Base-by-base conservation (phyloP, 1,284 basidiomycete species). In the Ceratobasidium sp. region DNA sequence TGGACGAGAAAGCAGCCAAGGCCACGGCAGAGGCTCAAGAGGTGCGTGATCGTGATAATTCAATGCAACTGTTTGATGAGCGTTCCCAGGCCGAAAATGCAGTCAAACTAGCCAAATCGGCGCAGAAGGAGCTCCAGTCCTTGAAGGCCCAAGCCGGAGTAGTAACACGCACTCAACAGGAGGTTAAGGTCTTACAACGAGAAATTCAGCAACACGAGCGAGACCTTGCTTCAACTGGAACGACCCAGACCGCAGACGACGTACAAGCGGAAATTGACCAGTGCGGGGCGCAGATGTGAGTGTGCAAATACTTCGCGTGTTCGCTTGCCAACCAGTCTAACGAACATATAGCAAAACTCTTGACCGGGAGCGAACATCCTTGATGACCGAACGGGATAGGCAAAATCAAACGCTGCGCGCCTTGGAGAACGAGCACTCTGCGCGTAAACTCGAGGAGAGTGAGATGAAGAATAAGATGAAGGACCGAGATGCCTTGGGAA, bases 161-260 rank as follows among this genome's bases (percentile, higher is more conserved):
- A 1, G 87, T 97, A 64, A 85, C 88, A 0, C 88, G 92, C 61
- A 86, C 92, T 15, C 88, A 90, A 60, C 86, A 85, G 68, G 94
- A 97, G 77, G 85, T 91, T 17, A 88, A 89, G 45, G 89, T 89
- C 28, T 86, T 96, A 31, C 86, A 88, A 75, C 84, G 87, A 49
- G 93, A 95, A 60, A 89, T 93, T 49, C 78, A 83, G n/a, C 84
- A 86, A 58, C 85, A 95, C 49, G 94, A 97, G 83, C 85, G 85
- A 45, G 90, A 92, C 51, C 86, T 98, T 13, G 85, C 88, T 28
- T 85, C 88, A 3, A 90, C 90, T 1, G 96, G 95, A 1, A 92
- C 91, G 15, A 88, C 89, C 6, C 94, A 91, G 83, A 96, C 95
- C 0, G 89, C 90, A 0, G 94, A 95, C 64, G 95, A 96, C 67